Conservation (phyloP, 208 protist genomes). For the Acanthamoeba quina region DNA sequence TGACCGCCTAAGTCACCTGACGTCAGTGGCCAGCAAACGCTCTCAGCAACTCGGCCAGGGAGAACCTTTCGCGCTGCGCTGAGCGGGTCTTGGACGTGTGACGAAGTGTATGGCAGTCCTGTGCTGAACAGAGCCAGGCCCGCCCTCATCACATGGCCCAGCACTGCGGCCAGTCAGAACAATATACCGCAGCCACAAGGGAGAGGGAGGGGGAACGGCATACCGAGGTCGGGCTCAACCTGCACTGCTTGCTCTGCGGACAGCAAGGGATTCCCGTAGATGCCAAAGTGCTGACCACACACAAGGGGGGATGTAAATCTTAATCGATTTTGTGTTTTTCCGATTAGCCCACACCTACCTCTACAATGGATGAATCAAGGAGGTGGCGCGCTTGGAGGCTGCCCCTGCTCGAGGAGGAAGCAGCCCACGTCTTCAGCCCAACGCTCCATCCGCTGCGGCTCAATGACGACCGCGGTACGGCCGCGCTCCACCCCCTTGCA, state of each 20-base stretch:
- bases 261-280: slow-evolving; percentile 9
- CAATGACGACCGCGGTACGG: background rate
- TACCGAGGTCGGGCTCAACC: slow-evolving; percentile 1
- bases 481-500: background rate
- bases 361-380: background rate
- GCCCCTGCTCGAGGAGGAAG: background rate
- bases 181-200: background rate
- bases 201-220: background rate
- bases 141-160: slow-evolving; percentile 36
- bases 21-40: background rate
- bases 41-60: background rate
- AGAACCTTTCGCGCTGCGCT: background rate
- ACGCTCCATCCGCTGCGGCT: too few relatives aligned
- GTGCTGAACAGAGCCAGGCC: slow-evolving; percentile 48
- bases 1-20: background rate
- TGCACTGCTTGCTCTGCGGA: slow-evolving; percentile 24
- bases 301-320: background rate
- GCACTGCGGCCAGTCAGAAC: background rate
- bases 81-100: background rate
- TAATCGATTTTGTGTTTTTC: background rate
- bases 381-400: background rate
- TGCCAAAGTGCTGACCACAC: background rate
- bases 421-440: background rate
- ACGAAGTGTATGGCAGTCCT: background rate
- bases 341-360: background rate